phyloP scores from a whole-genome alignment of 2,329 filamentous ascomycete genomes.

The Eurotiales sp. region DNA sequence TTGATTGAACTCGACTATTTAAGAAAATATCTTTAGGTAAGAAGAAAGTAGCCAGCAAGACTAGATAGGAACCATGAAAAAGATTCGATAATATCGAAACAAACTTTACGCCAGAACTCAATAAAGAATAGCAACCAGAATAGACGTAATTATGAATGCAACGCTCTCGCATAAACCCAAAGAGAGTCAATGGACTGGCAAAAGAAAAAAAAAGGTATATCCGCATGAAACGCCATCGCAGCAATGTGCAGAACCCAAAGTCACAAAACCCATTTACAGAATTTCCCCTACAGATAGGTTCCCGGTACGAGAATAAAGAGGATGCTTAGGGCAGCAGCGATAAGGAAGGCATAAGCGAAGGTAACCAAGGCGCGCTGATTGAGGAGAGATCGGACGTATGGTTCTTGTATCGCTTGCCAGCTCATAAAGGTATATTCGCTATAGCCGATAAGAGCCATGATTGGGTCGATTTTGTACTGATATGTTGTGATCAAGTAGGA shows the following conservation, averaged over 20 bases:
- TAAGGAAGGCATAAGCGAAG: slow-evolving; percentile 66
- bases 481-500: slow-evolving; percentile 87
- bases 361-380: slow-evolving; percentile 80
- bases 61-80: too few species aligned
- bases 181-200: not conserved
- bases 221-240: slow-evolving; percentile 6
- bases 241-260: not conserved
- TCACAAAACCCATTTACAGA: slow-evolving; percentile 28
- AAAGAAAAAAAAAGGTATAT: slow-evolving; percentile 16
- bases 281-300: slow-evolving; percentile 33
- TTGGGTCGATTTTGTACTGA: slow-evolving; percentile 90
- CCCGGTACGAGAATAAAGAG: slow-evolving; percentile 95
- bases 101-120: too few species aligned
- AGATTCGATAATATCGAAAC: too few species aligned
- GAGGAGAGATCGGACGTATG: slow-evolving; percentile 82
- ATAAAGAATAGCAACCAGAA: not conserved
- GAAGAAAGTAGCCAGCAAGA: too few species aligned
- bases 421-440: slow-evolving; percentile 97
- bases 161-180: slow-evolving; percentile 3
- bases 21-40: too few species aligned
- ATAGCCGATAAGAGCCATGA: slow-evolving; percentile 81
- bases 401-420: slow-evolving; percentile 82
- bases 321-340: slow-evolving; percentile 78
- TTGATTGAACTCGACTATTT: too few species aligned
- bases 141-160: slow-evolving; percentile 9